A percentile compares a stretch with the other conserved stretches of the same genome.
Evolutionary conservation across 306 rosid genomes (phyloP).

Genomic region (Vigna unguiculata): DNA sequence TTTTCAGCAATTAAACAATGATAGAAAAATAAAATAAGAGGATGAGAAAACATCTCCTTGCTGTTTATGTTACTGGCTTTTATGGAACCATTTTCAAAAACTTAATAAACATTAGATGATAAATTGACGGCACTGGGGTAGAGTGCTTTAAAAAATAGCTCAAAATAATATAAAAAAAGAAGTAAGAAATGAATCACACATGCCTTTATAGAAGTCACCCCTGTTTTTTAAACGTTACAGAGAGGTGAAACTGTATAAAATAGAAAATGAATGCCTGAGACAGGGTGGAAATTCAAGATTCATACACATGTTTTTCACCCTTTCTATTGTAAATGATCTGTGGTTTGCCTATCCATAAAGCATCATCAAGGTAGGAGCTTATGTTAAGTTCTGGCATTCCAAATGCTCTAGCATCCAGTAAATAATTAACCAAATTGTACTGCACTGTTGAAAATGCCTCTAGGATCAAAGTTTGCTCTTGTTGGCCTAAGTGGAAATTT

Average conservation of each 20-base stretch:
- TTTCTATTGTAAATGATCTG: conserved; percentile 58
- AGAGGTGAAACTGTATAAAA: conserved; percentile 38
- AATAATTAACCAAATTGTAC: conserved; percentile 20
- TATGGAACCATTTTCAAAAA: background rate
- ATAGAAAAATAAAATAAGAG: background rate
- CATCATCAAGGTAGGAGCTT: conserved; percentile 67
- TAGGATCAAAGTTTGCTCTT: conserved; percentile 84
- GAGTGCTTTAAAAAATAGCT: background rate
- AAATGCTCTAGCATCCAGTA: background rate
- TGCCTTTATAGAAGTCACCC: background rate
- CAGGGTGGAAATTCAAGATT: conserved; percentile 12
- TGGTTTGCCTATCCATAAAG: conserved; percentile 91
- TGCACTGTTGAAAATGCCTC: conserved; percentile 55
- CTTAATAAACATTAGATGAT: background rate
- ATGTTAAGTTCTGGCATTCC: conserved; percentile 25
- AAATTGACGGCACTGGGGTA: background rate
- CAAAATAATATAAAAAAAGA: background rate
- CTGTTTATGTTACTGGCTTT: background rate
- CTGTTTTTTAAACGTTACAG: background rate
- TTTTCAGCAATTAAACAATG: background rate
- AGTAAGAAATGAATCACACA: background rate
- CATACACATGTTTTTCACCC: conserved; percentile 27
- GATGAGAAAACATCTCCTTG: background rate
- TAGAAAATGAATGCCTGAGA: conserved; percentile 8
- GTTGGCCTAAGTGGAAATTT: conserved; percentile 79